A percentile compares a stretch with the other conserved stretches of the same genome.
Evolutionary conservation across 2,329 filamentous ascomycete genomes (phyloP).

Genomic region (Aspergillus pseudoviridinutans): DNA sequence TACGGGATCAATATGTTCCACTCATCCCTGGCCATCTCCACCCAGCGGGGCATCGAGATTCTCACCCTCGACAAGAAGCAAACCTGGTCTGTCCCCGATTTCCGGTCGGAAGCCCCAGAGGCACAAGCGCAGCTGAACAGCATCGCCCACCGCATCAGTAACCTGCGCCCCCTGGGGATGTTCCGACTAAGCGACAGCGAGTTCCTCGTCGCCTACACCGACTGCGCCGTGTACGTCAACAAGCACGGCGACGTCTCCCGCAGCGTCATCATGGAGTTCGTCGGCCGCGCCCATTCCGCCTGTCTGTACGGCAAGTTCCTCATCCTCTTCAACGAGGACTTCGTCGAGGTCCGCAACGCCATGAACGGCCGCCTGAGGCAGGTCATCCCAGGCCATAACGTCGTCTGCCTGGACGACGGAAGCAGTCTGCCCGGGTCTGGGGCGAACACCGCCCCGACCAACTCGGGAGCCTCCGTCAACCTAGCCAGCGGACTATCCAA

Average conservation of each 20-base stretch:
- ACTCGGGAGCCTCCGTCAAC: constrained; percentile 20
- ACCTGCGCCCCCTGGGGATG: constrained; percentile 88
- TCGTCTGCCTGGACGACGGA: constrained; percentile 85
- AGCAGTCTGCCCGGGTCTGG: constrained; percentile 34
- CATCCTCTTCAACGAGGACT: constrained; percentile 90
- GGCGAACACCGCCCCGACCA: constrained; percentile 43
- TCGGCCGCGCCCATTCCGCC: constrained; percentile 82
- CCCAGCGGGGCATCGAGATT: constrained; percentile 88
- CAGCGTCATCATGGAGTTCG: constrained; percentile 96
- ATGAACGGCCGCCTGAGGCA: constrained; percentile 91
- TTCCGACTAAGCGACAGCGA: constrained; percentile 89
- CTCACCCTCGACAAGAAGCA: constrained; percentile 97
- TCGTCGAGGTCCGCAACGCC: constrained; percentile 94
- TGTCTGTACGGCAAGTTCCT: constrained; percentile 91
- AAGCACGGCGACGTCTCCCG: constrained; percentile 95
- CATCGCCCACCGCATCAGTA: constrained; percentile 77
- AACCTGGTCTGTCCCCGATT: constrained; percentile 86
- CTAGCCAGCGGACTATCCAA: constrained; percentile 28
- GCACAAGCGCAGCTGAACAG: constrained; percentile 64
- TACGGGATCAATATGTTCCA: constrained; percentile 96
- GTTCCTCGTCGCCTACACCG: constrained; percentile 89
- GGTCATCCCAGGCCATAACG: constrained; percentile 87
- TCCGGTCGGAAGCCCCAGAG: constrained; percentile 59
- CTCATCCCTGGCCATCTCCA: constrained; percentile 85
- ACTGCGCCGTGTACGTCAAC: constrained; percentile 96